Evolutionary conservation across 345 rosid genomes (phyloP).

Genomic region (Eucalyptus tenuipes): DNA sequence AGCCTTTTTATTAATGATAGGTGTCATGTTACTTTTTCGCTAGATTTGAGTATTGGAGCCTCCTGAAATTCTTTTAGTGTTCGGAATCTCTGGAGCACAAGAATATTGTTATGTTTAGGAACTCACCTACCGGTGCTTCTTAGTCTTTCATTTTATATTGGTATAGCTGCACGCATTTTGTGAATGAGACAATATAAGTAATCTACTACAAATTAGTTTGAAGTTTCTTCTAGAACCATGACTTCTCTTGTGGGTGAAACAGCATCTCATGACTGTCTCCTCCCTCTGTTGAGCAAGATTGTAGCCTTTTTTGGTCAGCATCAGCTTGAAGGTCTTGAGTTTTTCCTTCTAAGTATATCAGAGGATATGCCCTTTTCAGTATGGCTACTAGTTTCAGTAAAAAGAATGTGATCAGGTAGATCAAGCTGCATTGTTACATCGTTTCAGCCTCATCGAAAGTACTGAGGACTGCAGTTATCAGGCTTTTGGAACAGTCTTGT

Average conservation of each 20-base stretch:
- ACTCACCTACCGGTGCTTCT: not conserved
- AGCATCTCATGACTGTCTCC: not conserved
- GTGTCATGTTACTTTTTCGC: not conserved
- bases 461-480: not conserved
- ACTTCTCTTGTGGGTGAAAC: not conserved
- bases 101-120: not conserved
- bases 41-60: not conserved
- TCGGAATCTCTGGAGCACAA: not conserved
- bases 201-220: not conserved
- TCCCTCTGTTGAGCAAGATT: not conserved
- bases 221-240: not conserved
- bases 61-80: not conserved
- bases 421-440: not conserved
- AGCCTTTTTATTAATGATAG: not conserved
- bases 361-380: not conserved
- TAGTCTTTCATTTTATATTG: not conserved
- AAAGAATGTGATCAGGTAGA: not conserved
- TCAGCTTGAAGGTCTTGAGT: not conserved
- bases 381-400: not conserved
- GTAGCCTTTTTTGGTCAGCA: not conserved
- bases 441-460: not conserved
- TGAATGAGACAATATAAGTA: not conserved
- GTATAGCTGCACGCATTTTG: not conserved
- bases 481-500: not conserved
- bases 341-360: not conserved